Percentiles rank a stretch among this genome's conserved stretches.
These are phyloP conservation scores for Mediolabrus comicus DNA, from an alignment of 108 stramenopile species.

Conservation along the genomic window DNA sequence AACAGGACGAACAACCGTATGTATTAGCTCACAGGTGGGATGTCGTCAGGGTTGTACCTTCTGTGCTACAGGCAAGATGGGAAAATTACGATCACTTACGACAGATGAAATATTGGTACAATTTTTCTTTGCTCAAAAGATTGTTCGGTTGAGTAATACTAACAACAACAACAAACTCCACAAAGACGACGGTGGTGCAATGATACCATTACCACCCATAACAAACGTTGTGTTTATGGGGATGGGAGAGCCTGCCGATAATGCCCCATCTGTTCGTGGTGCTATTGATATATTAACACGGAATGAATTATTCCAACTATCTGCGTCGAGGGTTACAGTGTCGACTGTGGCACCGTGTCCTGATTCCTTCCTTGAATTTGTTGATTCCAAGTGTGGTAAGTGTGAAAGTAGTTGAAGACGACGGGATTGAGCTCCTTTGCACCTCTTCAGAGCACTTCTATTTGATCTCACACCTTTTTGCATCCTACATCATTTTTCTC, in stretches of 20 bases:
- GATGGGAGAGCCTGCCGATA: slow-evolving; percentile 86
- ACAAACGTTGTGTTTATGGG: slow-evolving; percentile 88
- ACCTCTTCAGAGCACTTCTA: too few relatives aligned
- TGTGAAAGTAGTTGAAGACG: too few relatives aligned
- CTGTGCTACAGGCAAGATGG: too few relatives aligned
- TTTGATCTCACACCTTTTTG: too few relatives aligned
- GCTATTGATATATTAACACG: slow-evolving; percentile 59
- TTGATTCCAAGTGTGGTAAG: too few relatives aligned
- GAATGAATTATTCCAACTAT: slow-evolving; percentile 47
- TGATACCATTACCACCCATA: slow-evolving; percentile 48
- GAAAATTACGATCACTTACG: too few relatives aligned
- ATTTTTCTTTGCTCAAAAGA: slow-evolving; percentile 67
- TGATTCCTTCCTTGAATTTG: too few relatives aligned
- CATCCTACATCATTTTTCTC: too few relatives aligned
- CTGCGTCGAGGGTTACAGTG: slow-evolving; percentile 66
- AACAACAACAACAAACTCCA: background rate
- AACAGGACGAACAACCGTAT: slow-evolving; percentile 54
- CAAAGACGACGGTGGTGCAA: background rate
- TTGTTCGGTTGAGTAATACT: slow-evolving; percentile 32
- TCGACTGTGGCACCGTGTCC: slow-evolving; percentile 85
- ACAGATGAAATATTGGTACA: slow-evolving; percentile 74
- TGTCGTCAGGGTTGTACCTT: too few relatives aligned
- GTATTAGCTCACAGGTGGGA: slow-evolving; percentile 88
- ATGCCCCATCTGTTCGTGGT: slow-evolving; percentile 47
- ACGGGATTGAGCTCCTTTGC: too few relatives aligned